Conservation (phyloP, 495 filamentous ascomycete species). For the Apiosordaria backusii region DNA sequence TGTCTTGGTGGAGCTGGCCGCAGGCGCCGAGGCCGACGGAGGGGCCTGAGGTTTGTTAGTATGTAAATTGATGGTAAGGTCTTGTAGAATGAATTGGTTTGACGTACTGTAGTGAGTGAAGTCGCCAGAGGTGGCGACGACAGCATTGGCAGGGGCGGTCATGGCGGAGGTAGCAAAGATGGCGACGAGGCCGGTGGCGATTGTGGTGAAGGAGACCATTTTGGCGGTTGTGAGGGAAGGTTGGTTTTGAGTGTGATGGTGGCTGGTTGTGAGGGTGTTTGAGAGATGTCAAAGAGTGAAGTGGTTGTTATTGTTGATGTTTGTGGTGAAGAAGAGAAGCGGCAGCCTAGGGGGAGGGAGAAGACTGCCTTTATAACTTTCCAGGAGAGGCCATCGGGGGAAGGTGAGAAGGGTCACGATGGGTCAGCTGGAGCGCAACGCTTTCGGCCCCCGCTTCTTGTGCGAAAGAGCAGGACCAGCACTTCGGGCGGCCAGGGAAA, state of each 20-base stretch:
- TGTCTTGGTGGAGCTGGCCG: conserved; percentile 7
- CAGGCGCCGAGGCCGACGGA: conserved; percentile 6
- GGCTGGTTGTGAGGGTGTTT: no score
- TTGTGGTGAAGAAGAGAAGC: no score
- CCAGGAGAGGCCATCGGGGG: no score
- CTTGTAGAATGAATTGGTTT: not conserved
- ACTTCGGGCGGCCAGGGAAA: no score
- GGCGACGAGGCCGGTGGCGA: not conserved
- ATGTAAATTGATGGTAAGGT: not conserved
- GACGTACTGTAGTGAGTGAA: not conserved
- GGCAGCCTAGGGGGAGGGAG: no score
- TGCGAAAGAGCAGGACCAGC: no score
- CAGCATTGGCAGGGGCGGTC: not conserved
- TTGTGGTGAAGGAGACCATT: not conserved
- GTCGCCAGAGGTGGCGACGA: not conserved
- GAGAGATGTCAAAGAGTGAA: no score
- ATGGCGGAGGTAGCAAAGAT: not conserved
- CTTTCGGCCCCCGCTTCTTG: no score
- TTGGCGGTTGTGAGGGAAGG: not conserved
- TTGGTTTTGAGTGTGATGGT: not conserved
- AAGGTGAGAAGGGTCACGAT: no score
- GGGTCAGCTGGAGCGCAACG: no score
- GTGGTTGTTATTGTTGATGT: no score
- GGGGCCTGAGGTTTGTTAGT: not conserved
- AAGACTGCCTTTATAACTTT: no score